Evolutionary conservation across 257 asterid species (phyloP).

Genomic region (Primulina eburnea): DNA sequence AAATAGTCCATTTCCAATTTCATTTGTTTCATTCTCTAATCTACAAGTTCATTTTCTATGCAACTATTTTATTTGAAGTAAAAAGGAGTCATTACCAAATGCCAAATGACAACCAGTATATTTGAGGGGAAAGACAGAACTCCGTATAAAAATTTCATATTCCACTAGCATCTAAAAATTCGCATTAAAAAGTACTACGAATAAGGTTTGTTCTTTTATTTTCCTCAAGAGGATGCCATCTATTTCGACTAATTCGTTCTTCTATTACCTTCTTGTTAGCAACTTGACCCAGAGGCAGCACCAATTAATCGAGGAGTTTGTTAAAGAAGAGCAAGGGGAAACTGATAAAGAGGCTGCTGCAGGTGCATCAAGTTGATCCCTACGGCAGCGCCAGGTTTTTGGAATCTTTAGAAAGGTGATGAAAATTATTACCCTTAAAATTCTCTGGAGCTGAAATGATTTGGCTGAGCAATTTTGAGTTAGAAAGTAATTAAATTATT

Average conservation of each 20-base stretch:
- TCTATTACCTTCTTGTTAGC: slow-evolving; percentile 24
- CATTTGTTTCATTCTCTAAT: too few species aligned
- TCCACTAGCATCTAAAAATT: not conserved
- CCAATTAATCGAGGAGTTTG: slow-evolving; percentile 77
- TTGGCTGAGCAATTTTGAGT: slow-evolving; percentile 26
- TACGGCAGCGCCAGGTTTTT: not conserved
- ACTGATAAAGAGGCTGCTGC: slow-evolving; percentile 70
- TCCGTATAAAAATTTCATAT: not conserved
- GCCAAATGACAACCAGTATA: not conserved
- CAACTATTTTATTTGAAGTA: not conserved
- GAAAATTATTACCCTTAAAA: not conserved
- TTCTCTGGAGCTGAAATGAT: not conserved
- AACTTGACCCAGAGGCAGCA: slow-evolving; percentile 77
- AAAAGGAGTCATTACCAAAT: not conserved
- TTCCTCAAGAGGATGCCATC: not conserved
- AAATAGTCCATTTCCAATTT: not conserved
- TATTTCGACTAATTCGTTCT: not conserved
- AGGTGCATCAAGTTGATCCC: slow-evolving; percentile 58
- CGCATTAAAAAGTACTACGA: not conserved
- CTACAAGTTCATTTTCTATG: not conserved
- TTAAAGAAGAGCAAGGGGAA: slow-evolving; percentile 74
- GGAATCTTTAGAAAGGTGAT: not conserved
- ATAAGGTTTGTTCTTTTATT: too few species aligned
- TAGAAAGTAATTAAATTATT: not conserved
- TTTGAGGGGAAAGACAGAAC: not conserved